These are phyloP conservation scores for Chiua virens DNA, from an alignment of 768 basidiomycete species.

Conservation along the genomic window DNA sequence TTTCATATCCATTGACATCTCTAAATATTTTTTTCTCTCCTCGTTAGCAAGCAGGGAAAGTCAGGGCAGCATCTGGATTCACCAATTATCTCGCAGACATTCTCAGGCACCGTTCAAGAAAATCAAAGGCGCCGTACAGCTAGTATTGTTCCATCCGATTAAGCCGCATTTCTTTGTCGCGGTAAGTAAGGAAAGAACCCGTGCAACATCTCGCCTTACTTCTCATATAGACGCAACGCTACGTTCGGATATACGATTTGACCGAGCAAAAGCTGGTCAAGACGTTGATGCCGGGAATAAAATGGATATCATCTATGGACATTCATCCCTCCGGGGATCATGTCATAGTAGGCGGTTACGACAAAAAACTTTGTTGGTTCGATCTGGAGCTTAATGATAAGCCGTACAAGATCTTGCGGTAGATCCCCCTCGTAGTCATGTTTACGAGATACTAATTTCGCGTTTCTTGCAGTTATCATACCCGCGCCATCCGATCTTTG, in stretches of 20 bases:
- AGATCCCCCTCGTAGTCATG: constrained; percentile 3
- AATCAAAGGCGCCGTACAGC: constrained; percentile 86
- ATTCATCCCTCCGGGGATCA: constrained; percentile 96
- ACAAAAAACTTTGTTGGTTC: constrained; percentile 98
- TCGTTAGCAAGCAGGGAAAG: constrained; percentile 58
- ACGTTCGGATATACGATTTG: constrained; percentile 93
- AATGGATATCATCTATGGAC: constrained; percentile 98
- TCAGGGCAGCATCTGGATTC: constrained; percentile 91
- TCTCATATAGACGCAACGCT: constrained; percentile 83
- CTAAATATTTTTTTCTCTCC: constrained; percentile 7
- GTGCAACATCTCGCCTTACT: constrained; percentile 11
- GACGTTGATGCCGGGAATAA: constrained; percentile 92
- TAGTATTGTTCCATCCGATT: constrained; percentile 90
- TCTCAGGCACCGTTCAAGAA: constrained; percentile 99
- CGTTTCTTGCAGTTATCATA: constrained; percentile 69
- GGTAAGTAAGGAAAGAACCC: constrained; percentile 48
- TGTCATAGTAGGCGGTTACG: constrained; percentile 95
- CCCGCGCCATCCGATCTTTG: constrained; percentile 88
- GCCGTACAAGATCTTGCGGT: constrained; percentile 96
- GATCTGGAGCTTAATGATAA: constrained; percentile 95
- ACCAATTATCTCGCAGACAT: constrained; percentile 89
- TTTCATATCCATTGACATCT: constrained; percentile 4
- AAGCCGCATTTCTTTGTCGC: constrained; percentile 98
- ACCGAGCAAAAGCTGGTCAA: constrained; percentile 91
- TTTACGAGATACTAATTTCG: constrained; percentile 12